These are phyloP conservation scores for Oryza officinalis DNA, from an alignment of 176 grass and related monocot genomes.

Conservation along the genomic window DNA sequence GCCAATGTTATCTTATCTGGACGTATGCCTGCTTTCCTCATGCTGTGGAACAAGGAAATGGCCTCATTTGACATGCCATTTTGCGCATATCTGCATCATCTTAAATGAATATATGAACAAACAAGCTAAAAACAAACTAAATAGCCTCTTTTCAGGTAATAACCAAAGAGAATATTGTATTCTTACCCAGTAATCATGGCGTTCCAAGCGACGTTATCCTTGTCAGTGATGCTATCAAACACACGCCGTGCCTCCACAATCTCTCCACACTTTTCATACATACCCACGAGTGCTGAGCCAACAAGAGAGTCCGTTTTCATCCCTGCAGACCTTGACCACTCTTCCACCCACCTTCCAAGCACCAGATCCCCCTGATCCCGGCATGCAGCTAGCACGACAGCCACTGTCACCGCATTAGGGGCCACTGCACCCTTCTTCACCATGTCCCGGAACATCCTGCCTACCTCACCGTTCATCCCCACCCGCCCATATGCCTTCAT, in stretches of 20 bases:
- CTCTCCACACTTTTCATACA: constrained; percentile 82
- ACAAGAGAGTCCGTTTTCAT: constrained; percentile 47
- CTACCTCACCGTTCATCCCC: constrained; percentile 11
- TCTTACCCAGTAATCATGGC: constrained; percentile 88
- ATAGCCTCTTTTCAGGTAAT: background rate
- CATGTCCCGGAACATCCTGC: constrained; percentile 18
- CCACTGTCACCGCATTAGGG: constrained; percentile 30
- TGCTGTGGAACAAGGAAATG: constrained; percentile 70
- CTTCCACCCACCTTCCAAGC: constrained; percentile 61
- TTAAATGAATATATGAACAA: constrained; percentile 19
- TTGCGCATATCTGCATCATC: constrained; percentile 74
- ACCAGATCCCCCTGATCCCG: constrained; percentile 49
- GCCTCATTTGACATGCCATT: constrained; percentile 89
- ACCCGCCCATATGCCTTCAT: constrained; percentile 32
- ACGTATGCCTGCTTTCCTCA: constrained; percentile 46
- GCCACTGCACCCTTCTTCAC: background rate
- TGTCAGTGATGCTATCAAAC: constrained; percentile 53
- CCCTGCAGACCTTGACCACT: constrained; percentile 23
- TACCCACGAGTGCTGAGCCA: constrained; percentile 57
- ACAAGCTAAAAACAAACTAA: background rate
- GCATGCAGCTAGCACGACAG: constrained; percentile 46
- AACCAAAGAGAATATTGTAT: background rate
- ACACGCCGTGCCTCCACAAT: constrained; percentile 13
- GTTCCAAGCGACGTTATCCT: constrained; percentile 74
- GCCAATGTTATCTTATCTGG: constrained; percentile 84